A percentile compares a stretch with the other conserved stretches of the same genome.
phyloP scores from a whole-genome alignment of 495 filamentous ascomycete genomes.

The Penicillium taxi region DNA sequence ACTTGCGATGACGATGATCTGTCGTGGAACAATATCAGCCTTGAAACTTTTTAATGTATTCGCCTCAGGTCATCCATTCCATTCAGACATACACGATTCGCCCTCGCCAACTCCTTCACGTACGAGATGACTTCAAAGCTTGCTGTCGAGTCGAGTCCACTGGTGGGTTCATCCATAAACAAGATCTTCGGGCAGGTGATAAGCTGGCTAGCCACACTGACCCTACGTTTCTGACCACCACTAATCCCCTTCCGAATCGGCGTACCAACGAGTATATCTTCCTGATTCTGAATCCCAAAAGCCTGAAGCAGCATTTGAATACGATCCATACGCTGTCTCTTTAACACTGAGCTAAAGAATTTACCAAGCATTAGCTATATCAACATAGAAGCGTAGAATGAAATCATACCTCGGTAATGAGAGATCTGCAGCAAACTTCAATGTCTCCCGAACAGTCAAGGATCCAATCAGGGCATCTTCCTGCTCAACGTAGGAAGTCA shows the following conservation, averaged over 20 bases:
- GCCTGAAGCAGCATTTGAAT: conserved; percentile 49
- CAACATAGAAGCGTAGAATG: not conserved
- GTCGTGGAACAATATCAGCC: not conserved
- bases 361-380: not conserved
- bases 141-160: conserved; percentile 64
- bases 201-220: conserved; percentile 71
- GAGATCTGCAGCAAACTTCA: conserved; percentile 58
- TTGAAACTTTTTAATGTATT: not conserved
- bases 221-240: conserved; percentile 70
- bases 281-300: conserved; percentile 58
- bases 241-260: conserved; percentile 71
- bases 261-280: conserved; percentile 63
- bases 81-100: conserved; percentile 55
- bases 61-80: too few relatives aligned
- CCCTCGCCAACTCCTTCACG: conserved; percentile 52
- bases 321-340: conserved; percentile 43
- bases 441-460: conserved; percentile 67
- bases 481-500: conserved; percentile 74
- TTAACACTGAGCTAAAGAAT: conserved; percentile 26
- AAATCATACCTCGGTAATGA: conserved; percentile 48
- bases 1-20: conserved; percentile 65
- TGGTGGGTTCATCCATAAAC: conserved; percentile 78
- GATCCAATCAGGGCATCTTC: conserved; percentile 75
- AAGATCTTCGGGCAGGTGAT: conserved; percentile 72
- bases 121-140: conserved; percentile 62